These are phyloP conservation scores for Quillaja saponaria DNA, from an alignment of 306 rosid genomes.

Conservation along the genomic window DNA sequence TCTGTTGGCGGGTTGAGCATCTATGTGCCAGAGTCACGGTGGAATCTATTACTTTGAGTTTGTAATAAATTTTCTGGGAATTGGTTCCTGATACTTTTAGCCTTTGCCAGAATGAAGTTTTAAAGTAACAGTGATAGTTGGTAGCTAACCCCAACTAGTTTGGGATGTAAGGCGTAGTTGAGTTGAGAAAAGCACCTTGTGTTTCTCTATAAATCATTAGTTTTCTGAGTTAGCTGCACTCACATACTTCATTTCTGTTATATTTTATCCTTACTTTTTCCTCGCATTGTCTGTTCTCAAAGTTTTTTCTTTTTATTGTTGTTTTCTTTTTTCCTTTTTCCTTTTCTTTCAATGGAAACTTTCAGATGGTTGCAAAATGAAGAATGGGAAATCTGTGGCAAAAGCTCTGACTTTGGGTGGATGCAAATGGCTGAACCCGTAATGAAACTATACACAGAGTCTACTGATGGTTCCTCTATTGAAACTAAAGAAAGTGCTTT, in stretches of 20 bases:
- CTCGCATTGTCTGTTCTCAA: slow-evolving; percentile 2
- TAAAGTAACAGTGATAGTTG: background rate
- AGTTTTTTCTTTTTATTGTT: background rate
- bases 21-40: too few relatives aligned
- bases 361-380: slow-evolving; percentile 58
- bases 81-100: background rate
- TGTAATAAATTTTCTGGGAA: too few relatives aligned
- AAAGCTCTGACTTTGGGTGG: slow-evolving; percentile 67
- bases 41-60: too few relatives aligned
- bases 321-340: background rate
- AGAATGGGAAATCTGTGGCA: slow-evolving; percentile 64
- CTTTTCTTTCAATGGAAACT: background rate
- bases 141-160: too few relatives aligned
- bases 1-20: too few relatives aligned
- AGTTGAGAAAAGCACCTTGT: too few relatives aligned
- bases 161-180: too few relatives aligned
- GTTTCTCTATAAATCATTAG: background rate
- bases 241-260: background rate
- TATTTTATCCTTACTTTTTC: slow-evolving; percentile 15
- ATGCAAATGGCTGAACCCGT: slow-evolving; percentile 79
- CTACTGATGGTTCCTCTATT: slow-evolving; percentile 78
- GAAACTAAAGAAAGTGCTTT: slow-evolving; percentile 79
- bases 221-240: slow-evolving; percentile 13
- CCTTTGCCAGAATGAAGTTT: background rate
- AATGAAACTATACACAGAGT: slow-evolving; percentile 72